These are phyloP conservation scores for Xylaria castorea DNA, from an alignment of 495 filamentous ascomycete species.

Conservation along the genomic window DNA sequence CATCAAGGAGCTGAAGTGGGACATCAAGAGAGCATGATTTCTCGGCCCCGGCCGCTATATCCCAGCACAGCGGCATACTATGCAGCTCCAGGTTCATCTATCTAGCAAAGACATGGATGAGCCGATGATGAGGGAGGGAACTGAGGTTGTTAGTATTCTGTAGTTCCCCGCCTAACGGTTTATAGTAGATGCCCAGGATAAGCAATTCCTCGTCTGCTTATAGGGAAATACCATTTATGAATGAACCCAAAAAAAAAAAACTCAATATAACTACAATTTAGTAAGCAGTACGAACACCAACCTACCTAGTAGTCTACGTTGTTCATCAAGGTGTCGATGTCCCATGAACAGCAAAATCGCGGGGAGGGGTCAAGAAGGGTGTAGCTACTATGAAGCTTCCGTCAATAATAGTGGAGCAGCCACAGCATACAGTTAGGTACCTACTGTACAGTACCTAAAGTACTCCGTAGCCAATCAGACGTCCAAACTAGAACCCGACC, in stretches of 20 bases:
- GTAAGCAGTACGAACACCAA: not conserved
- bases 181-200: not conserved
- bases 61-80: not conserved
- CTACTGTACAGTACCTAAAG: too few species aligned
- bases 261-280: not conserved
- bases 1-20: constrained; percentile 92
- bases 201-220: not conserved
- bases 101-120: not conserved
- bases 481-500: constrained; percentile 18
- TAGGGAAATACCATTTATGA: not conserved
- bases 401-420: constrained; percentile 10
- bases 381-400: not conserved
- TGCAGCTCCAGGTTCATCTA: not conserved
- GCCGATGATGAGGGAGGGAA: not conserved
- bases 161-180: not conserved
- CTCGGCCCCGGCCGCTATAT: not conserved
- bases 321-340: not conserved
- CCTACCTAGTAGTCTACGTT: not conserved
- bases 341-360: not conserved
- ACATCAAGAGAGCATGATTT: constrained; percentile 69
- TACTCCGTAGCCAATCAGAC: constrained; percentile 26
- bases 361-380: not conserved
- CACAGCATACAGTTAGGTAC: not conserved
- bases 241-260: not conserved
- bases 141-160: not conserved